Percentiles rank a stretch among this genome's conserved stretches.
phyloP scores from a whole-genome alignment of 2,329 filamentous ascomycete species.

The Cordyceps cateniannulata region DNA sequence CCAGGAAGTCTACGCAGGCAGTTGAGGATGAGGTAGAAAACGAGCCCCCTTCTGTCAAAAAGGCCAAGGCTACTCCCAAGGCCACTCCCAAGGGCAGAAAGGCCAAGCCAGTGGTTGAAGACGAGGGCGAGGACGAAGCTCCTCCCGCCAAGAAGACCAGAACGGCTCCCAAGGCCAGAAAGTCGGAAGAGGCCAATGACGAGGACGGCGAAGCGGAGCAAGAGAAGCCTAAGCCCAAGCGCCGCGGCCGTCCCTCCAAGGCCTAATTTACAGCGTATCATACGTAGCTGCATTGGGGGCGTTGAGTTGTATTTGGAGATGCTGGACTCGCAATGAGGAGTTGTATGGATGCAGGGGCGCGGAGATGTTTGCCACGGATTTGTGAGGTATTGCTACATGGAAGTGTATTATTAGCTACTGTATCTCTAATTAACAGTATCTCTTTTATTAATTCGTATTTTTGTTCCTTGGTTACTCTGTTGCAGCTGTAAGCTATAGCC shows the following conservation, averaged over 20 bases:
- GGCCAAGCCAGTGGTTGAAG: neutral
- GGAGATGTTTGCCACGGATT: neutral
- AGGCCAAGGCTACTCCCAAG: neutral
- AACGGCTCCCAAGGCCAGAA: neutral
- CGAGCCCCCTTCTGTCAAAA: neutral
- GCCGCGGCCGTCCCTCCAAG: conserved; percentile 23
- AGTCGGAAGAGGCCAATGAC: conserved; percentile 15
- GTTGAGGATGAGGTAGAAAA: neutral
- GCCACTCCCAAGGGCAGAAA: neutral
- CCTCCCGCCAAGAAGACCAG: conserved; percentile 17
- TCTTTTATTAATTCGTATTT: neutral
- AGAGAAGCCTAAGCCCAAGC: conserved; percentile 28
- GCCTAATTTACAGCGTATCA: conserved; percentile 9
- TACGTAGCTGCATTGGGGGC: neutral
- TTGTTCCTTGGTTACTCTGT: neutral
- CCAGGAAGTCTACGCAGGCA: neutral
- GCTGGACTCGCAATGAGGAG: neutral
- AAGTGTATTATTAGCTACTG: neutral
- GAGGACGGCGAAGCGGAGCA: conserved; percentile 19
- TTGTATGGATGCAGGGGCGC: neutral
- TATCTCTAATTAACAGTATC: neutral
- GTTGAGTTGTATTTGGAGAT: neutral
- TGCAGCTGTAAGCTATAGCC: neutral
- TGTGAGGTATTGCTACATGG: neutral
- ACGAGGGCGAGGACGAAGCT: neutral